These are phyloP conservation scores for Hymenoscyphus infarciens DNA, from an alignment of 2,329 filamentous ascomycete genomes.

Conservation along the genomic window DNA sequence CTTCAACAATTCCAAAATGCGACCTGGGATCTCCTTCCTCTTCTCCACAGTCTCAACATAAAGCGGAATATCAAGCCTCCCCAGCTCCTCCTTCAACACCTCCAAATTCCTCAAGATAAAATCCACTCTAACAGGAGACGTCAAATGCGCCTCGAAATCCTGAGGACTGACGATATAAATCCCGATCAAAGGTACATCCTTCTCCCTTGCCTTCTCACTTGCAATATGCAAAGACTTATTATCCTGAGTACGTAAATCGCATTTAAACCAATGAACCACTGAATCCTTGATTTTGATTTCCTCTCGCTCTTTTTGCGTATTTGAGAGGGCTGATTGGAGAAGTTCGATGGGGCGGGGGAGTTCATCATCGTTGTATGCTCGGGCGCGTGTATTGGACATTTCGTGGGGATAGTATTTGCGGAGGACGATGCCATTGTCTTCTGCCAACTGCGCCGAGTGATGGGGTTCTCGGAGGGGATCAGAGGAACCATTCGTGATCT, in stretches of 20 bases:
- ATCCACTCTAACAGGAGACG: slow-evolving; percentile 69
- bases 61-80: slow-evolving; percentile 70
- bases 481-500: slow-evolving; percentile 20
- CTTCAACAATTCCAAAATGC: slow-evolving; percentile 62
- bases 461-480: slow-evolving; percentile 29
- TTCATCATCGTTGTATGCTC: slow-evolving; percentile 66
- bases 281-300: slow-evolving; percentile 53
- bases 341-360: slow-evolving; percentile 71
- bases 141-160: slow-evolving; percentile 79
- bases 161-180: slow-evolving; percentile 79
- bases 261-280: slow-evolving; percentile 89
- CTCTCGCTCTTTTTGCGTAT: slow-evolving; percentile 54
- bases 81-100: slow-evolving; percentile 63
- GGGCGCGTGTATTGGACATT: slow-evolving; percentile 77
- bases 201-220: slow-evolving; percentile 60
- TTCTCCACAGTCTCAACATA: slow-evolving; percentile 69
- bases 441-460: slow-evolving; percentile 37
- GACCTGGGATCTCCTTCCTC: slow-evolving; percentile 56
- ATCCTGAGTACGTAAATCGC: slow-evolving; percentile 69
- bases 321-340: slow-evolving; percentile 56
- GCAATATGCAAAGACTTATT: slow-evolving; percentile 70
- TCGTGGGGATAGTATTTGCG: slow-evolving; percentile 80
- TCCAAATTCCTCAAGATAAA: slow-evolving; percentile 72
- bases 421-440: slow-evolving; percentile 59
- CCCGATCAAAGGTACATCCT: slow-evolving; percentile 68